Base-by-base conservation (phyloP, 305 asterid species). In the Nicotiana rustica region DNA sequence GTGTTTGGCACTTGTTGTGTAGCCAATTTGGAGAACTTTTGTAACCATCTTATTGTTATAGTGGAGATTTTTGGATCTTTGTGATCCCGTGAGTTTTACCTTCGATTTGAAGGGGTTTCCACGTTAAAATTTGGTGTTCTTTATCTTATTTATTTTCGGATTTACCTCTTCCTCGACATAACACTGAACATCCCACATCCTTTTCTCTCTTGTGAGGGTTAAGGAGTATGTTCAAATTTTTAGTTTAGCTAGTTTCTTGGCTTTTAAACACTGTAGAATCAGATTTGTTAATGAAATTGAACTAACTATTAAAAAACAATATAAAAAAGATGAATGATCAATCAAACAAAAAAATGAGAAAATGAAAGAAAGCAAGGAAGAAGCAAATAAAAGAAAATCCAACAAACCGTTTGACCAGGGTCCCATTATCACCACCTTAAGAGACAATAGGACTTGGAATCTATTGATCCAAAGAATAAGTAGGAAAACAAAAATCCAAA, bases 331-430 rank as follows among this genome's bases (percentile, higher is more conserved):
- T 19, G 55, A 18, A 18, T 68, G 77, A 15, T 1, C 60, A 5
- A 44, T 13, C 36, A 44, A 70, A 70, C 12, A 5, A 44, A 38
- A 33, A 41, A n/a, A 18, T 14, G 8, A 44, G 44, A 61, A 35
- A 60, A 10, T 14, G 33, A 61, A 25, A 1, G 15, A 79, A 62
- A 79, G 1, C 18, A 19, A 47, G 59, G 59, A 1, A 78, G 86
- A 87, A 84, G 81, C 44, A 77, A 76, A 66, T 82, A 77, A 57
- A 38, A 78, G 83, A 89, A 89, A 90, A 90, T 70, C 89, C 94
- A 90, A 87, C 84, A 73, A 83, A 85, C 92, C 90, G 87, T 82
- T 90, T 90, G 93, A 88, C 89, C 90, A 73, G 83, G 89, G 84
- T 85, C 90, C 90, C 64, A 52, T 29, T 76, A 41, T 76, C 47